Evolutionary conservation across 108 stramenopile species (phyloP).

Genomic region (Seminavis robusta): DNA sequence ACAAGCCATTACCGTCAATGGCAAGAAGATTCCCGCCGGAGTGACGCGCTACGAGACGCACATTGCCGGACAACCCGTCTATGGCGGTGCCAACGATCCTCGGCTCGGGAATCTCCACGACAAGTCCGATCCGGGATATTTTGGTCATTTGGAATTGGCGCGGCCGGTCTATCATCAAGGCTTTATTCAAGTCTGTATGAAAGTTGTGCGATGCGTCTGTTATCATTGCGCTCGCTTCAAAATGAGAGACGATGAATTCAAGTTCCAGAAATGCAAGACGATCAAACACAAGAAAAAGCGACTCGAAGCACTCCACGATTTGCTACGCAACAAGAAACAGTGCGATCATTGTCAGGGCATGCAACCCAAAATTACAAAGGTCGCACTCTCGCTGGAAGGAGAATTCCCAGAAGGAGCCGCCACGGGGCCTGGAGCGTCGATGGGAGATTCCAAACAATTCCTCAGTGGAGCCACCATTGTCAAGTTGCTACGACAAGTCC

Average conservation of each 20-base stretch:
- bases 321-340: conserved; percentile 82
- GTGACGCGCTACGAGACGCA: conserved; percentile 88
- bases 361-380: conserved; percentile 83
- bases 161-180: conserved; percentile 97
- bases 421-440: conserved; percentile 30
- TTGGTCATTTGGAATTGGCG: conserved; percentile 97
- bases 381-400: conserved; percentile 83
- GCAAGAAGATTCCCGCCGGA: conserved; percentile 88
- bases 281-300: conserved; percentile 68
- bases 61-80: conserved; percentile 91
- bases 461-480: conserved; percentile 83
- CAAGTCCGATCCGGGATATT: conserved; percentile 96
- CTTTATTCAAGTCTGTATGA: conserved; percentile 85
- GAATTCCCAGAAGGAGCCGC: conserved; percentile 78
- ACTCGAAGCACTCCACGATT: conserved; percentile 79
- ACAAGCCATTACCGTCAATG: conserved; percentile 90
- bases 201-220: conserved; percentile 93
- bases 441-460: conserved; percentile 91
- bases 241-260: conserved; percentile 79
- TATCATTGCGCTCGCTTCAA: conserved; percentile 88
- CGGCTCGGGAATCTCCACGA: conserved; percentile 90
- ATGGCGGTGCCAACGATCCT: conserved; percentile 97
- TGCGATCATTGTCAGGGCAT: conserved; percentile 86
- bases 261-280: conserved; percentile 56
- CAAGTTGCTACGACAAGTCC: conserved; percentile 89